Conservation (phyloP, 257 asterid species). For the Nicotiana paniculata region DNA sequence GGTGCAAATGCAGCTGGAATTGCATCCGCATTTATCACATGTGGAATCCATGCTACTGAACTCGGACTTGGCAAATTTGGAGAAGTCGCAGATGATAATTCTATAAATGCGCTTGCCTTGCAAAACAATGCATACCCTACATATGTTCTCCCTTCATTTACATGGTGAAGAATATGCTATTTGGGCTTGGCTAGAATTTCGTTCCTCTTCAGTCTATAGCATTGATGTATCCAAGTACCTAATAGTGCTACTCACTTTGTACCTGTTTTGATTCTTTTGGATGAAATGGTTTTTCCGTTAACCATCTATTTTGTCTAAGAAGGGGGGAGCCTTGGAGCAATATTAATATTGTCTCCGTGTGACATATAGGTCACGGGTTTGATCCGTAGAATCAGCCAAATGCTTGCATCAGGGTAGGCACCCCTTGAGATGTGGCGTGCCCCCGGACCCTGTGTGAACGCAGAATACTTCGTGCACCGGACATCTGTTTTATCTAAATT, state of each 20-base stretch:
- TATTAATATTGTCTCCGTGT: too few species aligned
- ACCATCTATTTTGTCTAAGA: not conserved
- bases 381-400: too few species aligned
- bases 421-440: too few species aligned
- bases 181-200: not conserved
- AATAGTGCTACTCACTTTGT: not conserved
- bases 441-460: too few species aligned
- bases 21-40: slow-evolving; percentile 54
- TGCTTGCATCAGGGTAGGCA: too few species aligned
- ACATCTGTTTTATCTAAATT: too few species aligned
- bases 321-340: too few species aligned
- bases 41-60: slow-evolving; percentile 83
- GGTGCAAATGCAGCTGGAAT: slow-evolving; percentile 81
- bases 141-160: slow-evolving; percentile 71
- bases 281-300: not conserved
- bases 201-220: not conserved
- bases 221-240: not conserved
- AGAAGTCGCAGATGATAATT: slow-evolving; percentile 50
- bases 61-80: slow-evolving; percentile 67
- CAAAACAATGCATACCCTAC: slow-evolving; percentile 66
- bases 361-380: too few species aligned
- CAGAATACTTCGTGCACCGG: too few species aligned
- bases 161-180: slow-evolving; percentile 44
- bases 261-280: not conserved
- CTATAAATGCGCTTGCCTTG: slow-evolving; percentile 50